These are phyloP conservation scores for Aspergillus incahuasiensis DNA, from an alignment of 495 filamentous ascomycete genomes.

Conservation along the genomic window DNA sequence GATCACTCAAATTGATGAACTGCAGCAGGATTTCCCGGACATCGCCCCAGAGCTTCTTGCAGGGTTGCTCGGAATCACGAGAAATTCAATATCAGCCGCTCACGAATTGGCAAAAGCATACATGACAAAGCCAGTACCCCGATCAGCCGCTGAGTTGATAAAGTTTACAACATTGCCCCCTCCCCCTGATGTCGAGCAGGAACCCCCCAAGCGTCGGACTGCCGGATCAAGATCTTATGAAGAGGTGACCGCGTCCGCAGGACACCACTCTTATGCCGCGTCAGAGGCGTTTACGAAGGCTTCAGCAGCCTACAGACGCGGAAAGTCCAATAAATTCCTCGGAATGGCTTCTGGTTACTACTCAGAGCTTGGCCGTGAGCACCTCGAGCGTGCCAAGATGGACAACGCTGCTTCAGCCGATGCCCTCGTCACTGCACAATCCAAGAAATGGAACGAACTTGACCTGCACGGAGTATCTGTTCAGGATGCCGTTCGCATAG, in stretches of 20 bases:
- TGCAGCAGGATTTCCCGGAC: slow-evolving; percentile 49
- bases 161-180: slow-evolving; percentile 35
- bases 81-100: slow-evolving; percentile 51
- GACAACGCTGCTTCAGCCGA: slow-evolving; percentile 53
- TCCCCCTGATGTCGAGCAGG: slow-evolving; percentile 27
- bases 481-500: slow-evolving; percentile 70
- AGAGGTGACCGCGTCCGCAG: slow-evolving; percentile 23
- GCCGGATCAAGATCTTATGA: slow-evolving; percentile 19
- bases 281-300: slow-evolving; percentile 56
- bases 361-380: slow-evolving; percentile 51
- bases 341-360: slow-evolving; percentile 66
- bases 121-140: slow-evolving; percentile 23
- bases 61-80: slow-evolving; percentile 51
- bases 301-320: slow-evolving; percentile 54
- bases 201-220: slow-evolving; percentile 11
- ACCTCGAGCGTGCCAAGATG: slow-evolving; percentile 40
- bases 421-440: slow-evolving; percentile 56
- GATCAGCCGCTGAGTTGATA: slow-evolving; percentile 37
- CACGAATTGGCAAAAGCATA: slow-evolving; percentile 56
- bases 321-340: slow-evolving; percentile 61
- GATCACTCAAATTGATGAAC: slow-evolving; percentile 46
- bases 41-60: slow-evolving; percentile 40
- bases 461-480: slow-evolving; percentile 87
- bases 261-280: slow-evolving; percentile 38
- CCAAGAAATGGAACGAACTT: slow-evolving; percentile 47